phyloP scores from a whole-genome alignment of 2,329 filamentous ascomycete genomes.

The Colletotrichum echinochloae region DNA sequence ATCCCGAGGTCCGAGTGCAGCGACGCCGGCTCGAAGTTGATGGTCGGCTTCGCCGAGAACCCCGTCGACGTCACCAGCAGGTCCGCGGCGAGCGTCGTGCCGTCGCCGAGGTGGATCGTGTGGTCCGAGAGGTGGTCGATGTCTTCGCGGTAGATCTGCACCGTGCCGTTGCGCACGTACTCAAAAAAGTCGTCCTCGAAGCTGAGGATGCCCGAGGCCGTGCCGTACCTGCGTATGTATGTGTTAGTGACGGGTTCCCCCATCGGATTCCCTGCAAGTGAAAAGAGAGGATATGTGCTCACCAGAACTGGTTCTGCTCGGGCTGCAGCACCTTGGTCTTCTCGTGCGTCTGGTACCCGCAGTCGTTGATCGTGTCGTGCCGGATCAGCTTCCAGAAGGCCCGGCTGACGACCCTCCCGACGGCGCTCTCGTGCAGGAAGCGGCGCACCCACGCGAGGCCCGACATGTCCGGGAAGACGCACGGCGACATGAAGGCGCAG shows the following conservation, averaged over 20 bases:
- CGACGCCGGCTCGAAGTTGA: constrained; percentile 41
- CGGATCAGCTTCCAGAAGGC: constrained; percentile 65
- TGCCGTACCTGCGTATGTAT: constrained; percentile 60
- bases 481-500: constrained; percentile 57
- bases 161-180: constrained; percentile 63
- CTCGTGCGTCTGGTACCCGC: constrained; percentile 55
- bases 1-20: constrained; percentile 42
- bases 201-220: constrained; percentile 70
- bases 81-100: constrained; percentile 58
- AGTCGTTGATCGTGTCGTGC: constrained; percentile 43
- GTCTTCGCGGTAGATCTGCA: constrained; percentile 67
- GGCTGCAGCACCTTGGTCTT: constrained; percentile 50
- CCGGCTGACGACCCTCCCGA: constrained; percentile 50
- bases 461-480: constrained; percentile 43
- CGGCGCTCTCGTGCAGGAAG: constrained; percentile 42
- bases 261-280: neutral
- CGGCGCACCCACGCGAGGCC: constrained; percentile 43
- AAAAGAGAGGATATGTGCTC: constrained; percentile 46
- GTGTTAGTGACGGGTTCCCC: neutral
- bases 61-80: constrained; percentile 54
- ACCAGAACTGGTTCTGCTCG: constrained; percentile 58
- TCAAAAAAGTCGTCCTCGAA: constrained; percentile 69
- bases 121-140: constrained; percentile 59
- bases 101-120: constrained; percentile 61
- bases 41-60: constrained; percentile 43